These are phyloP conservation scores for Phaffomyces opuntiae DNA, from an alignment of 805 yeast genomes.

Conservation along the genomic window DNA sequence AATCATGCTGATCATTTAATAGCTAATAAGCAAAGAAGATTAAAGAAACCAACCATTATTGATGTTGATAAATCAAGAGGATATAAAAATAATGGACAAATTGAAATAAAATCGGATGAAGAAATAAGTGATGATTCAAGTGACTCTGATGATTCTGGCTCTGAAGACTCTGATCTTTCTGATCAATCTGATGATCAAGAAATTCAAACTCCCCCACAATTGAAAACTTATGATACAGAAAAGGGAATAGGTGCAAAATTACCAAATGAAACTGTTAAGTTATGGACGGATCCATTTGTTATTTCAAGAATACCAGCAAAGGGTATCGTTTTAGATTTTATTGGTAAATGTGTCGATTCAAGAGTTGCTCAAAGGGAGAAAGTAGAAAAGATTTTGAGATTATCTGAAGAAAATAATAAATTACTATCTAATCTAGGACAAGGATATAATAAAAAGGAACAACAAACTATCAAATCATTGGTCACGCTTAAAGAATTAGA, in stretches of 20 bases:
- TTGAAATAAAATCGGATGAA: conserved; percentile 43
- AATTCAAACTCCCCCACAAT: conserved; percentile 30
- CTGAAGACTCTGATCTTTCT: conserved; percentile 16
- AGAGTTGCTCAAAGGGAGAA: conserved; percentile 26
- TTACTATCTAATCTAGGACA: conserved; percentile 27
- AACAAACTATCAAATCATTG: conserved; percentile 27
- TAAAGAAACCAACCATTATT: conserved; percentile 42
- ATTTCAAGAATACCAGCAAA: conserved; percentile 63
- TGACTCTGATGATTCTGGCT: conserved; percentile 11
- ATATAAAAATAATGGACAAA: conserved; percentile 44
- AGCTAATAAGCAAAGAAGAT: conserved; percentile 35
- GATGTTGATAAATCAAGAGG: conserved; percentile 53
- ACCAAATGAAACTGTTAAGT: conserved; percentile 22
- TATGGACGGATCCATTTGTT: conserved; percentile 31
- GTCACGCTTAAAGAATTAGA: conserved; percentile 31
- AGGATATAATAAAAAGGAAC: conserved; percentile 23
- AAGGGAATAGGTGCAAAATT: conserved; percentile 29
- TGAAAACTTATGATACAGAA: conserved; percentile 27
- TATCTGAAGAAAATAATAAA: conserved; percentile 29
- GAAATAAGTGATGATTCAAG: conserved; percentile 1
- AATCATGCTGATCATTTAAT: conserved; percentile 46
- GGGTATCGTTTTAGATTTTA: conserved; percentile 62
- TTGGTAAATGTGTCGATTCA: conserved; percentile 40
- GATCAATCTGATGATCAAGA: conserved; percentile 17
- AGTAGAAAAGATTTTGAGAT: conserved; percentile 28